A percentile compares a stretch with the other conserved stretches of the same genome.
phyloP scores from a whole-genome alignment of 257 asterid species.

The Petrea volubilis region DNA sequence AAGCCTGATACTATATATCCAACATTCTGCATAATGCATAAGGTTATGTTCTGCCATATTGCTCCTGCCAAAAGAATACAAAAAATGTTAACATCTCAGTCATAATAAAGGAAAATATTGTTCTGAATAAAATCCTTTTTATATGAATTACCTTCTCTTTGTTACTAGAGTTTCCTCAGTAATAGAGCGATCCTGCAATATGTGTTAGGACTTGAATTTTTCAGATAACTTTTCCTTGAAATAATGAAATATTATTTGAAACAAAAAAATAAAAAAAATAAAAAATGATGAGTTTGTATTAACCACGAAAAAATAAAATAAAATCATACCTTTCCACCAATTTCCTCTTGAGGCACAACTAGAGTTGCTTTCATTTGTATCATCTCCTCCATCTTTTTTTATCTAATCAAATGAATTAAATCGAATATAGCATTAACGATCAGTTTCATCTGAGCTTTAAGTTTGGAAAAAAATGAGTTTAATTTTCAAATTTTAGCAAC shows the following conservation, averaged over 20 bases:
- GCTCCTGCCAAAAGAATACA: background rate
- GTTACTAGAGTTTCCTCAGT: constrained; percentile 28
- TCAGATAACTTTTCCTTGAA: background rate
- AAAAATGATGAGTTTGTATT: background rate
- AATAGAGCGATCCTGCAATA: constrained; percentile 73
- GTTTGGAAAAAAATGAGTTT: no score
- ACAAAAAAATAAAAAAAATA: background rate
- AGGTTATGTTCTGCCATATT: background rate
- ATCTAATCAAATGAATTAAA: constrained; percentile 29
- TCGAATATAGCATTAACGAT: no score
- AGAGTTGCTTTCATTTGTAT: constrained; percentile 51
- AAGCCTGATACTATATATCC: background rate
- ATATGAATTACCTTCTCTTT: constrained; percentile 11
- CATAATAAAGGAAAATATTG: background rate
- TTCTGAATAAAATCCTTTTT: background rate
- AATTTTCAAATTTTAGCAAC: no score
- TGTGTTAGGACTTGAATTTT: background rate
- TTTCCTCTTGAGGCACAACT: constrained; percentile 77
- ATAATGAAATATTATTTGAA: background rate
- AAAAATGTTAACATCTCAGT: background rate
- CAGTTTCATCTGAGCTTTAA: no score
- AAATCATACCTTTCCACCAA: constrained; percentile 78
- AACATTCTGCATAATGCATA: background rate
- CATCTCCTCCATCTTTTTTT: constrained; percentile 52
- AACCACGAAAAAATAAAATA: background rate